Percentiles rank a stretch among this genome's conserved stretches.
Conservation (phyloP, 2,329 filamentous ascomycete species). For the Colletotrichum coccodes region DNA sequence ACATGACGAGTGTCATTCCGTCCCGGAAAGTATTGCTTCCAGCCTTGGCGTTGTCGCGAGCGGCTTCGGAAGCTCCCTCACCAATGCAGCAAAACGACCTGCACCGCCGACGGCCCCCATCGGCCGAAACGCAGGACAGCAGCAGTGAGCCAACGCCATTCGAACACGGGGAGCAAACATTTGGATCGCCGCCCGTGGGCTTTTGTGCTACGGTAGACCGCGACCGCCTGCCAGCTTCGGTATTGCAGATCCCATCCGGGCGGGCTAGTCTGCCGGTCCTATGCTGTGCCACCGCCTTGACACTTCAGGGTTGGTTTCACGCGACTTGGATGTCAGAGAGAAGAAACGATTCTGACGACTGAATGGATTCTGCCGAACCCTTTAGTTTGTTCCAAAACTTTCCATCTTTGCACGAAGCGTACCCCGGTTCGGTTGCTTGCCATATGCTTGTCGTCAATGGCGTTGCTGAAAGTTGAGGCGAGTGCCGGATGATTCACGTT, state of each 20-base stretch:
- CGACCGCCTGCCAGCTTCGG: constrained; percentile 15
- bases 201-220: not conserved
- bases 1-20: constrained; percentile 8
- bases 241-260: constrained; percentile 25
- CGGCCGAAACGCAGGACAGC: not conserved
- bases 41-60: constrained; percentile 23
- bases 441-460: not conserved
- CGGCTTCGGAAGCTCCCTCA: not conserved
- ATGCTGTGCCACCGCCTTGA: constrained; percentile 32
- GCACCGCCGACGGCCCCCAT: not conserved
- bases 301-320: too few relatives aligned
- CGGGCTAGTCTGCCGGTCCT: not conserved
- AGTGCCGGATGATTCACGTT: not conserved
- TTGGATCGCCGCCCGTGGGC: not conserved
- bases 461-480: constrained; percentile 10
- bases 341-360: constrained; percentile 10
- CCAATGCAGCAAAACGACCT: not conserved
- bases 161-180: not conserved
- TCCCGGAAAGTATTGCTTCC: not conserved
- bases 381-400: not conserved
- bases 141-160: not conserved
- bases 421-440: not conserved
- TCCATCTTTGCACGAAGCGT: constrained; percentile 9
- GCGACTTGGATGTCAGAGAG: constrained; percentile 6
- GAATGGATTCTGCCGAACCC: not conserved